These are phyloP conservation scores for Monilinia fructigena DNA, from an alignment of 2,329 filamentous ascomycete genomes.

Conservation along the genomic window DNA sequence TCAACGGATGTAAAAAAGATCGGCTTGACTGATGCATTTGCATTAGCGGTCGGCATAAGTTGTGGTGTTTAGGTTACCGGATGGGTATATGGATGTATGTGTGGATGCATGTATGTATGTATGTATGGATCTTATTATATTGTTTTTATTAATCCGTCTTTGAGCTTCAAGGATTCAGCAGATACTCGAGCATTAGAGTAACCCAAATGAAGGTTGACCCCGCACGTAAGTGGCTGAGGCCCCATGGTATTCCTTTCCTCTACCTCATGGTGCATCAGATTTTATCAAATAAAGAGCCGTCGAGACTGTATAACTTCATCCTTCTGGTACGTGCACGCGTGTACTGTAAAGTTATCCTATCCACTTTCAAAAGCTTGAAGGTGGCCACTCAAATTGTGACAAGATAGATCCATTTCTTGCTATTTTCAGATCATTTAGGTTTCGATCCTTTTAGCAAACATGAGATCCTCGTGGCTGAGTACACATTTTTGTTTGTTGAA, in stretches of 20 bases:
- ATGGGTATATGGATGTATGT: too few species aligned
- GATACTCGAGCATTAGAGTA: not conserved
- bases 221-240: conserved; percentile 14
- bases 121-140: too few species aligned
- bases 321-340: not conserved
- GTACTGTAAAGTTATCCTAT: not conserved
- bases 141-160: not conserved
- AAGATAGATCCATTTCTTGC: conserved; percentile 2
- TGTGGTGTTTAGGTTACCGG: not conserved
- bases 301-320: not conserved
- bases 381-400: not conserved
- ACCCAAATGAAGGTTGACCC: conserved; percentile 16
- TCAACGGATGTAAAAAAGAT: conserved; percentile 16
- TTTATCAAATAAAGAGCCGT: not conserved
- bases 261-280: conserved; percentile 6
- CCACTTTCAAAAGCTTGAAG: conserved; percentile 18
- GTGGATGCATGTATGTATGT: too few species aligned
- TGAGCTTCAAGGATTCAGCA: not conserved
- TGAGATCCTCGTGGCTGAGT: conserved; percentile 2
- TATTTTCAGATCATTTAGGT: not conserved
- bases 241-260: not conserved
- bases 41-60: conserved; percentile 20
- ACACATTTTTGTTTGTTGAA: not conserved
- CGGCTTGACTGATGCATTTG: conserved; percentile 20
- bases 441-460: not conserved